phyloP scores from a whole-genome alignment of 2,329 filamentous ascomycete species.

The Monilinia vaccinii-corymbosi region DNA sequence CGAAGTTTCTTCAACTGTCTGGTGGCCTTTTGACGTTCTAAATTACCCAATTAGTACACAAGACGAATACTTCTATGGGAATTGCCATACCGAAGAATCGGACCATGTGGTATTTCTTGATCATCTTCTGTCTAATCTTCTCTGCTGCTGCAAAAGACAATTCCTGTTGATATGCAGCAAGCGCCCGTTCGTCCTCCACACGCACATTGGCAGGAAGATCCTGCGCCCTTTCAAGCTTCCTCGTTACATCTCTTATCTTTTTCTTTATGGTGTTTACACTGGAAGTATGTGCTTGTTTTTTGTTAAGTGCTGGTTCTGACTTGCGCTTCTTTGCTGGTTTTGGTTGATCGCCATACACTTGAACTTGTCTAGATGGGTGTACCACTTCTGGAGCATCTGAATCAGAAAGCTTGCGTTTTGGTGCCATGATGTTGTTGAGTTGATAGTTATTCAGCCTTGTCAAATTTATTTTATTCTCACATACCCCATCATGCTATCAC shows the following conservation, averaged over 20 bases:
- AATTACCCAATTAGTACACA: constrained; percentile 8
- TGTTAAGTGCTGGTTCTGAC: constrained; percentile 21
- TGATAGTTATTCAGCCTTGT: constrained; percentile 9
- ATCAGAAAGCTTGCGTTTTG: constrained; percentile 26
- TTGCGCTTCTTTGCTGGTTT: constrained; percentile 27
- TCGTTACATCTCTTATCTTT: constrained; percentile 58
- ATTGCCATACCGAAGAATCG: constrained; percentile 63
- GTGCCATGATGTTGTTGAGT: constrained; percentile 20
- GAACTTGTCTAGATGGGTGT: constrained; percentile 27
- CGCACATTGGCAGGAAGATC: constrained; percentile 60
- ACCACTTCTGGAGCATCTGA: constrained; percentile 19
- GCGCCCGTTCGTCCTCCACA: constrained; percentile 62
- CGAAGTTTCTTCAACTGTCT: constrained; percentile 56
- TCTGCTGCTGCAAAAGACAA: constrained; percentile 50
- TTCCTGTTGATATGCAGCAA: constrained; percentile 57
- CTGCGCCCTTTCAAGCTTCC: constrained; percentile 51
- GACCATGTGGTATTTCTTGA: constrained; percentile 73
- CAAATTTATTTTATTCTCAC: neutral
- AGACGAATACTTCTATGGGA: neutral
- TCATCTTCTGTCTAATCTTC: constrained; percentile 59
- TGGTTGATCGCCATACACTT: constrained; percentile 24
- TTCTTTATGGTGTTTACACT: constrained; percentile 57
- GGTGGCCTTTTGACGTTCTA: constrained; percentile 65
- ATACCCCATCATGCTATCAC: neutral
- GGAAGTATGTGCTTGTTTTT: constrained; percentile 28